phyloP scores from a whole-genome alignment of 495 filamentous ascomycete species.

The Podospora comata region DNA sequence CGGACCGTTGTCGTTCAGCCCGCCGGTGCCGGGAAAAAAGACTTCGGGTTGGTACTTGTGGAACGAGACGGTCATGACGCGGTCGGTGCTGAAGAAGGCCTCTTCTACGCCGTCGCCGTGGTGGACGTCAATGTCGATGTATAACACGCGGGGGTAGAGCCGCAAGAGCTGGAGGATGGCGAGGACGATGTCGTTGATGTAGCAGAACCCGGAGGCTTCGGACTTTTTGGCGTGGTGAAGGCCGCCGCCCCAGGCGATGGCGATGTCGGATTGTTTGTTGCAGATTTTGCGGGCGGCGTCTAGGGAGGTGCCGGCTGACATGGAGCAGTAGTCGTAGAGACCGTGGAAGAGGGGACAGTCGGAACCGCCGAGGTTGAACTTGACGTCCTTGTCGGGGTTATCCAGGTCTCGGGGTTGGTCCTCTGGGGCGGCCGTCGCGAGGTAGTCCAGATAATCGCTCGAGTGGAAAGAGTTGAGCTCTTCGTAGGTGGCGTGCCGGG shows the following conservation, averaged over 20 bases:
- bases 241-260: conserved; percentile 96
- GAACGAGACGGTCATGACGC: conserved; percentile 97
- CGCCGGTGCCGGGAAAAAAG: conserved; percentile 96
- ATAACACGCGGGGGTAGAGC: conserved; percentile 88
- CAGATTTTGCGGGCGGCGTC: conserved; percentile 89
- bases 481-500: conserved; percentile 77
- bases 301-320: conserved; percentile 85
- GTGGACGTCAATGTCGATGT: conserved; percentile 98
- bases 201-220: conserved; percentile 96
- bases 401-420: conserved; percentile 50
- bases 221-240: conserved; percentile 97
- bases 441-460: conserved; percentile 84
- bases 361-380: conserved; percentile 80
- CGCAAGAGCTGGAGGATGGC: conserved; percentile 94
- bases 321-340: conserved; percentile 87
- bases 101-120: conserved; percentile 98
- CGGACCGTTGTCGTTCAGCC: conserved; percentile 85
- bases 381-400: conserved; percentile 48
- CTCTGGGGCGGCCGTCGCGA: conserved; percentile 54
- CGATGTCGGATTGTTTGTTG: conserved; percentile 84
- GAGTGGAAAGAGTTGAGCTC: conserved; percentile 87
- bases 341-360: conserved; percentile 98
- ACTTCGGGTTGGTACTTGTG: conserved; percentile 89
- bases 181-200: conserved; percentile 97
- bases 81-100: conserved; percentile 95